These are phyloP conservation scores for Stropharia rugosoannulata DNA, from an alignment of 768 basidiomycete genomes.

Conservation along the genomic window DNA sequence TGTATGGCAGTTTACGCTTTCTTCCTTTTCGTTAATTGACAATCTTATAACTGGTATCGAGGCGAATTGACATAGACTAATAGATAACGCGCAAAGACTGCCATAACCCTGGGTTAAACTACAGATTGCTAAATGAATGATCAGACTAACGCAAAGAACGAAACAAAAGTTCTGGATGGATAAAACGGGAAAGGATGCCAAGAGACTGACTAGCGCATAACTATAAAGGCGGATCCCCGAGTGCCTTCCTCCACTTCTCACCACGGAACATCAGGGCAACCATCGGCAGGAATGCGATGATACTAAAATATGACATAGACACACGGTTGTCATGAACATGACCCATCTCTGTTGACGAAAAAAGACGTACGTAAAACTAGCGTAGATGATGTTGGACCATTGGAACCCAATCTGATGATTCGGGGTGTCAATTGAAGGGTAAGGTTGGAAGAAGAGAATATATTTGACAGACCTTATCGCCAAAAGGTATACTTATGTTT, in stretches of 20 bases:
- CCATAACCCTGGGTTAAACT: no score
- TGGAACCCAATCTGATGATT: conserved; percentile 31
- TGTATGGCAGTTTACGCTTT: no score
- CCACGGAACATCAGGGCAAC: conserved; percentile 32
- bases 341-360: no score
- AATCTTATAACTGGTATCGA: no score
- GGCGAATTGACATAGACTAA: no score
- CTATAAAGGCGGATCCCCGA: background rate
- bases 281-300: conserved; percentile 32
- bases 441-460: background rate
- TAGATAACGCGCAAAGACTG: no score
- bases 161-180: no score
- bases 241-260: conserved; percentile 26
- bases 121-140: no score
- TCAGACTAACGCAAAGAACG: no score
- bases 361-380: conserved; percentile 28
- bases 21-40: no score
- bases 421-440: background rate
- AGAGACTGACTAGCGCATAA: background rate
- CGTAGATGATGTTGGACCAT: conserved; percentile 36
- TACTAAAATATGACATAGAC: conserved; percentile 16
- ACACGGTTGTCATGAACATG: background rate
- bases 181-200: no score
- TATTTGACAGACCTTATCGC: conserved; percentile 24
- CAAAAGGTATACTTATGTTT: conserved; percentile 32